Evolutionary conservation across 345 rosid genomes (phyloP).

Genomic region (Boechera retrofracta): DNA sequence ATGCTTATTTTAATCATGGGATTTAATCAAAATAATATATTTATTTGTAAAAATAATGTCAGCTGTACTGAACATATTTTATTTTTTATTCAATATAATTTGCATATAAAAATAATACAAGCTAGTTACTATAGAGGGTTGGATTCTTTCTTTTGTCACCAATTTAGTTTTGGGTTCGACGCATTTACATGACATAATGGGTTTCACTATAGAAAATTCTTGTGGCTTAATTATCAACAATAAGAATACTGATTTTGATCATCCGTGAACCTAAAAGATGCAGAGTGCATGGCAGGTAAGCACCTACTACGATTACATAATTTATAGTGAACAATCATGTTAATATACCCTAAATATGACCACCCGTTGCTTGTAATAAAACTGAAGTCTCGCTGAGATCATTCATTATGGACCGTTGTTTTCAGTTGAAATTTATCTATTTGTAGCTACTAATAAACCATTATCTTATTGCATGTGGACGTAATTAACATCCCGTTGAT

Average conservation of each 20-base stretch:
- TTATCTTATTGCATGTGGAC: too few relatives aligned
- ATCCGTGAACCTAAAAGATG: slow-evolving; percentile 22
- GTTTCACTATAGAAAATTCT: not conserved
- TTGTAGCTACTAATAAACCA: too few relatives aligned
- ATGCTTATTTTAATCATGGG: not conserved
- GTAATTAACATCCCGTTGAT: too few relatives aligned
- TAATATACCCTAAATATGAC: not conserved
- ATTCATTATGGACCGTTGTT: not conserved
- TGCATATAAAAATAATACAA: not conserved
- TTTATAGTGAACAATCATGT: not conserved
- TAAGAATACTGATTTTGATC: not conserved
- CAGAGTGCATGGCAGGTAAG: slow-evolving; percentile 29
- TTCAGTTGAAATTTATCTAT: not conserved
- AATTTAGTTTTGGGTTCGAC: slow-evolving; percentile 39
- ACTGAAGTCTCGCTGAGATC: not conserved
- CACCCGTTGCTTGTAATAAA: not conserved
- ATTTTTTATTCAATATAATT: not conserved
- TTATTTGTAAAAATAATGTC: not conserved
- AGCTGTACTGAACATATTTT: slow-evolving; percentile 29
- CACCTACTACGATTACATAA: not conserved
- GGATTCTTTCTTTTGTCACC: slow-evolving; percentile 24
- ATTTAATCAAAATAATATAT: not conserved
- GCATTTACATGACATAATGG: slow-evolving; percentile 37
- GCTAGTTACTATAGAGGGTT: slow-evolving; percentile 33
- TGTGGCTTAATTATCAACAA: slow-evolving; percentile 1